Base-by-base conservation (phyloP, 176 grass and related monocot species). In the Zea luxurians region DNA sequence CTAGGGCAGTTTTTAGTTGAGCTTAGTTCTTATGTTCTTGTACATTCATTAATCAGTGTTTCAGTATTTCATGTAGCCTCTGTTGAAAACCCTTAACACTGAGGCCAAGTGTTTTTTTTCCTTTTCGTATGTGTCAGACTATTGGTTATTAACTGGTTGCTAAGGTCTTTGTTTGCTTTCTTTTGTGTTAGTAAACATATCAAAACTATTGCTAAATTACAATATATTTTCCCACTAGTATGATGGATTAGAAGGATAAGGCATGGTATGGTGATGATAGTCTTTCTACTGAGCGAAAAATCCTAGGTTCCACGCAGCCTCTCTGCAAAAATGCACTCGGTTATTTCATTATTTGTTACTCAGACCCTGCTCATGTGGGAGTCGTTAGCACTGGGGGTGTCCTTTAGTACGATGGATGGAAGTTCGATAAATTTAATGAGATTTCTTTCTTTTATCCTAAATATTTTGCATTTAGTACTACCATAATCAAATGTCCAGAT, bases 11-110 rank as follows among this genome's bases (percentile, higher is more conserved):
- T 57, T 70, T 77, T 34, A 82, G 34, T 15, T 78, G 48, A 66
- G 57, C 41, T 64, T 82, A 44, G n/a, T 58, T 49, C 44, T 61
- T 68, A 61, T 46, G 20, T 80, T 68, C 77, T 84, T 83, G 13
- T 77, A 42, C 65, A 66, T 80, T 40, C 61, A 66, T 37, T 62
- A 8, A 42, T 3, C 48, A 49, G 17, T 59, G 27, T 27, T 27
- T 4, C 38, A 40, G 38, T 40, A 6, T 72, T 71, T 58, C 7
- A 17, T 13, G 7, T 37, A 81, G 37, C 21, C 36, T 85, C 10
- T 72, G 17, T 46, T 69, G 13, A 13, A 48, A 63, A 46, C 80
- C 4, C 8, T 71, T 66, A 40, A 54, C 65, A 36, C 10, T 47
- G 44, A 64, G 27, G 16, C 49, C 4, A 4, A 1, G 7, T 17